These are phyloP conservation scores for Pleochaeta shiraiana DNA, from an alignment of 2,329 filamentous ascomycete genomes.

Conservation along the genomic window DNA sequence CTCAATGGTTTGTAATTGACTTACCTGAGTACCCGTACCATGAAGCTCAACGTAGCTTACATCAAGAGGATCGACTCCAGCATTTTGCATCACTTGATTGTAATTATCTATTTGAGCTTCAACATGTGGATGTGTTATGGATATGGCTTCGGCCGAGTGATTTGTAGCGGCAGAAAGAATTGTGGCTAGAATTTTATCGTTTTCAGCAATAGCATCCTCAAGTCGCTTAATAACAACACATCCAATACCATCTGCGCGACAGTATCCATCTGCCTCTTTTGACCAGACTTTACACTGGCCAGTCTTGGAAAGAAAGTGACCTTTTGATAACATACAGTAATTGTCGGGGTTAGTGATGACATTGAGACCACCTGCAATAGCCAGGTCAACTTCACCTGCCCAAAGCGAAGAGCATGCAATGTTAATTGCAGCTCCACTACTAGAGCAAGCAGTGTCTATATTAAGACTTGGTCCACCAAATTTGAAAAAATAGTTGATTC, in stretches of 20 bases:
- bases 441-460: slow-evolving; percentile 23
- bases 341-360: slow-evolving; percentile 17
- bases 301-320: slow-evolving; percentile 18
- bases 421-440: slow-evolving; percentile 20
- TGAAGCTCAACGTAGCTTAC: slow-evolving; percentile 80
- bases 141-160: slow-evolving; percentile 60
- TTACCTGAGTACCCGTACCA: slow-evolving; percentile 47
- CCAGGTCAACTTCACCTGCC: slow-evolving; percentile 17
- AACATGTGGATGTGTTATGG: slow-evolving; percentile 66
- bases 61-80: slow-evolving; percentile 53
- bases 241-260: slow-evolving; percentile 27
- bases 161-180: slow-evolving; percentile 59
- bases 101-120: slow-evolving; percentile 57
- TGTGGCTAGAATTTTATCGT: slow-evolving; percentile 26
- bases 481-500: slow-evolving; percentile 23
- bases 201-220: slow-evolving; percentile 27
- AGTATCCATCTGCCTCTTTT: slow-evolving; percentile 29
- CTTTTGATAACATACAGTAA: slow-evolving; percentile 16
- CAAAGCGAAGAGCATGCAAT: slow-evolving; percentile 16
- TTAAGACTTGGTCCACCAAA: slow-evolving; percentile 22
- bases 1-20: neutral
- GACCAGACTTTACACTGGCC: slow-evolving; percentile 29
- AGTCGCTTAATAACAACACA: slow-evolving; percentile 28
- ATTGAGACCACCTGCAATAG: slow-evolving; percentile 16
- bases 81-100: slow-evolving; percentile 44